Conservation (phyloP, 1,284 basidiomycete genomes). For the Pulchroboletus neoregius region DNA sequence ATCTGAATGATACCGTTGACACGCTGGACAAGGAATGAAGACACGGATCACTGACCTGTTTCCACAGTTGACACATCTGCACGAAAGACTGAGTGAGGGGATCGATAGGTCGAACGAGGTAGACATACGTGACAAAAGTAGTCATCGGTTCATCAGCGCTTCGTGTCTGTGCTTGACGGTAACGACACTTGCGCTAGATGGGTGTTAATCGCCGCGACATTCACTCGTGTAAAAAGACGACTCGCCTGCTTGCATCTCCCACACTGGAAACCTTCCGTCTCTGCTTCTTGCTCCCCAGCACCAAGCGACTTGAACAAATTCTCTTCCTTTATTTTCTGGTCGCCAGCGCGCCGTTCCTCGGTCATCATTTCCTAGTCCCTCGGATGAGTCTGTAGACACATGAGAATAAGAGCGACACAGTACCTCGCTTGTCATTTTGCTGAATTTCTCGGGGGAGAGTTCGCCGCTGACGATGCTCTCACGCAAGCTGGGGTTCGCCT, state of each 20-base stretch:
- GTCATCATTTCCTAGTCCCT: constrained; percentile 86
- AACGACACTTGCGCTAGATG: constrained; percentile 79
- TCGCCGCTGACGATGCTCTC: constrained; percentile 84
- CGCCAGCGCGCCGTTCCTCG: constrained; percentile 82
- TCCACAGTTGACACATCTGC: constrained; percentile 56
- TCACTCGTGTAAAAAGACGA: not conserved
- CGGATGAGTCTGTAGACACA: not conserved
- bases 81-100: not conserved
- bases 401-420: constrained; percentile 17
- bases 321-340: constrained; percentile 78
- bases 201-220: constrained; percentile 1
- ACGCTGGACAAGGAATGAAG: not conserved
- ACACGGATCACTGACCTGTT: constrained; percentile 43
- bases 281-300: constrained; percentile 86
- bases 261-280: constrained; percentile 99
- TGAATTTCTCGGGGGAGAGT: constrained; percentile 65
- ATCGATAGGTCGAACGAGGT: not conserved
- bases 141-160: constrained; percentile 98
- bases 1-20: constrained; percentile 35
- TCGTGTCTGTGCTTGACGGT: constrained; percentile 92
- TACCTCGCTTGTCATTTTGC: constrained; percentile 80
- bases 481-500: constrained; percentile 85
- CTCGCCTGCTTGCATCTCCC: constrained; percentile 81
- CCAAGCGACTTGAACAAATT: constrained; percentile 92
- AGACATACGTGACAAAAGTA: constrained; percentile 59